Base-by-base conservation (phyloP, 1,284 basidiomycete species). In the Jaminaea rosea region DNA sequence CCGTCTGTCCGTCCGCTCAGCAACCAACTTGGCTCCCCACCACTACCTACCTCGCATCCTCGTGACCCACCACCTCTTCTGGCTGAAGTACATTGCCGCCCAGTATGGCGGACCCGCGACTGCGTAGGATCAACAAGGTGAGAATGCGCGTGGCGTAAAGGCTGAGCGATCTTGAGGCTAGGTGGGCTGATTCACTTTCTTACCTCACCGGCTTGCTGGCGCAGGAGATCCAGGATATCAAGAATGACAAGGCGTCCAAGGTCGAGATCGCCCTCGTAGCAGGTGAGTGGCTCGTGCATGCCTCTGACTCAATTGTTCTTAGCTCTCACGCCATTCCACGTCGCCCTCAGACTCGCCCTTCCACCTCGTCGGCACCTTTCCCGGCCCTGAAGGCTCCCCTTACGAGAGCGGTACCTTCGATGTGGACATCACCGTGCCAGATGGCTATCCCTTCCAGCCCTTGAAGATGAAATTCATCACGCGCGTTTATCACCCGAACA, bases 401-500 rank as follows among this genome's bases (percentile, higher is more conserved):
- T 98, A 97, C 65, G 84, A 91, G 65, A 91, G 91, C 29, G 94
- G 94, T 17, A 81, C 81, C 39, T 98, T 91, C 72, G 84, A 94
- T 77, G 87, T 97, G 48, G 91, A 96, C 75, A 96, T 96, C 65
- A 79, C 85, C n/a, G 89, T 96, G 60, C 91, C 92, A 1, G 88
- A 92, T 54, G 59, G 67, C 51, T 97, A 97, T 74, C 93, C 93
- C 4, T 97, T 97, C 75, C 87, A 92, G 75, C 91, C 93, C 0
- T 86, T 94, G 58, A 96, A 97, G 80, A 97, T 98, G 91, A 69
- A 72, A 56, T 63, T 65, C 50, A 58, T 66, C 42, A 62, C 57
- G 0, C 90, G 92, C 76, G 88, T 97, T 41, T 98, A 97, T 74
- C 93, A 97, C 77, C 93, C 94, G 1, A 98, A 97, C 74, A 81